Base-by-base conservation (phyloP, 768 basidiomycete species). In the Kwoniella heveanensis region DNA sequence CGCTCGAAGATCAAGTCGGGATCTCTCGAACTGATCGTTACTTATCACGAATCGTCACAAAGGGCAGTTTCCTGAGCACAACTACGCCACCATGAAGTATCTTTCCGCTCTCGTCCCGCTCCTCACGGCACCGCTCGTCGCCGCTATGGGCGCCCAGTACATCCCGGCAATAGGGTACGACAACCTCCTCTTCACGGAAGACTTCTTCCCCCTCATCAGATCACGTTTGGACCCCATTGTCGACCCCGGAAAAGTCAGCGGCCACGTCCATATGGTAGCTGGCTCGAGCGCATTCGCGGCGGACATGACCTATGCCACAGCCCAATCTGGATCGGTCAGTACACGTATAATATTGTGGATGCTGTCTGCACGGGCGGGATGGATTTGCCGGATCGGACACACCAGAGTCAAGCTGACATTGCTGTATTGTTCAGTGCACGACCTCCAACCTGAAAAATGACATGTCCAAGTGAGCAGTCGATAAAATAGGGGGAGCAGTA, bases 171-270 rank as follows among this genome's bases (percentile, higher is more conserved):
- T 3, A 19, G 15, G 8, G 9, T 62, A 62, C 26, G 53, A 56
- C 25, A 48, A 22, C 44, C 46, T 62, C n/a, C 27, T 62, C 10
- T 62, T 62, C 46, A 62, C 60, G 4, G 60, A 62, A 17, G 60
- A 62, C 29, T 62, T 62, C 47, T 62, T 68, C 44, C 44, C 59
- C 26, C 46, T 68, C 2, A 66, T 62, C 27, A 54, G 44, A 25
- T 30, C 67, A 6, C 55, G 71, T 13, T 17, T 72, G 19, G 79
- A 81, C 60, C 66, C 76, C 8, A 78, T 81, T 54, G 67, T 81
- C 57, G 64, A 47, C 21, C 69, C 77, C 1, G 74, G 74, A 1
- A 27, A 36, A 24, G 61, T 80, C n/a, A 64, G 67, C 8, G 52
- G 54, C 0, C 80, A 81, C 37, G 70, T 76, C 2, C 80, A 81